Percentiles rank a stretch among this genome's conserved stretches.
Evolutionary conservation across 129 eudicot genomes (phyloP).

Genomic region (Gnaphalium uliginosum): DNA sequence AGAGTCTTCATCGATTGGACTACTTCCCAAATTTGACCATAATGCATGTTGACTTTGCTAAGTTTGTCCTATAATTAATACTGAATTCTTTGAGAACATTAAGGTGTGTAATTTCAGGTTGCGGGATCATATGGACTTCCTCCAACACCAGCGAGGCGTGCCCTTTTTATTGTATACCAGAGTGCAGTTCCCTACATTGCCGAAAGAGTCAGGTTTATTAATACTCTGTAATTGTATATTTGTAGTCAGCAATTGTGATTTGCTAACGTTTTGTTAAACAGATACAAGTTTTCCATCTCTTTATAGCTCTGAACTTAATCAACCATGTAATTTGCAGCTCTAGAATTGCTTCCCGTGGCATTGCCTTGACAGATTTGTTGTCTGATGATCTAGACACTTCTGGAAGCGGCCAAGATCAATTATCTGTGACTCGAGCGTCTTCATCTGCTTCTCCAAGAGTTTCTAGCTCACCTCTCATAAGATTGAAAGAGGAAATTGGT

Average conservation of each 20-base stretch:
- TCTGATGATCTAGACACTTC: conserved; percentile 55
- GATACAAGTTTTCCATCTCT: conserved; percentile 8
- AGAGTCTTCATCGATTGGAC: not conserved
- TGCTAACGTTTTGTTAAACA: conserved; percentile 17
- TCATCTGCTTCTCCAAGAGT: conserved; percentile 46
- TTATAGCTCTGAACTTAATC: not conserved
- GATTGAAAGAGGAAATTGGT: conserved; percentile 56
- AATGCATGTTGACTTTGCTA: not conserved
- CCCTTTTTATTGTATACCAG: conserved; percentile 86
- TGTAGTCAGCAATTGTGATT: conserved; percentile 12
- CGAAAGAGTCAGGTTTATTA: conserved; percentile 79
- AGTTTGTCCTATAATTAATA: not conserved
- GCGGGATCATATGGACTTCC: conserved; percentile 91
- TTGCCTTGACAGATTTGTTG: conserved; percentile 65
- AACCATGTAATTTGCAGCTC: conserved; percentile 59
- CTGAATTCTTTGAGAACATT: not conserved
- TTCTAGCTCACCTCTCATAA: conserved; percentile 50
- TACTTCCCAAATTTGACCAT: not conserved
- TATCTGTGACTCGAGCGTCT: conserved; percentile 31
- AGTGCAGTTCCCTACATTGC: conserved; percentile 96
- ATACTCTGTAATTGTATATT: not conserved
- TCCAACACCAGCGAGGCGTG: conserved; percentile 98
- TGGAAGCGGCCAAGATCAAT: conserved; percentile 42
- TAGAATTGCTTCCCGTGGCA: conserved; percentile 90
- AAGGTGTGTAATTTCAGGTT: conserved; percentile 55